phyloP scores from a whole-genome alignment of 2,329 filamentous ascomycete species.

The Endothia cerciana region DNA sequence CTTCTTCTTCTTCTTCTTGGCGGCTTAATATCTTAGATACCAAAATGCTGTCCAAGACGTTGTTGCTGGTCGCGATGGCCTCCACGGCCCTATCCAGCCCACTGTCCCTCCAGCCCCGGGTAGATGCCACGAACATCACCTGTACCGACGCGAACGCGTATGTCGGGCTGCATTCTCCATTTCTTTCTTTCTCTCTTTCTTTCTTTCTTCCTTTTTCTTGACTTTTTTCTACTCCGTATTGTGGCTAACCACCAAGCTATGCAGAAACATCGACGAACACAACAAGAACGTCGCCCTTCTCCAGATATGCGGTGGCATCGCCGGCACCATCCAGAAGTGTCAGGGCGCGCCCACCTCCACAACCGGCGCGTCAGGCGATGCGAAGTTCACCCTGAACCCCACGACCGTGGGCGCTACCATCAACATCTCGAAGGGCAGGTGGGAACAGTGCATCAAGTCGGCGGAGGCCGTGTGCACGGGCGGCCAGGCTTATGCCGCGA shows the following conservation, averaged over 20 bases:
- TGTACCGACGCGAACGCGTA: slow-evolving; percentile 21
- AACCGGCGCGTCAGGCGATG: slow-evolving; percentile 50
- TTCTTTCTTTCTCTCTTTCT: background rate
- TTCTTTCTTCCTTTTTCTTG: background rate
- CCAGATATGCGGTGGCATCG: slow-evolving; percentile 61
- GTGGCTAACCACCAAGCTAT: background rate
- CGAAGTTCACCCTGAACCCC: slow-evolving; percentile 51
- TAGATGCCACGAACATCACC: slow-evolving; percentile 14
- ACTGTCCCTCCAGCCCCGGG: slow-evolving; percentile 11
- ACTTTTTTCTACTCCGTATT: background rate
- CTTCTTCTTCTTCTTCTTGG: too few species aligned
- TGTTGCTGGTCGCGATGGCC: background rate
- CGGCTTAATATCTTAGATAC: background rate
- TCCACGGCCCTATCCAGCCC: slow-evolving; percentile 13
- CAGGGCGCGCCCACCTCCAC: slow-evolving; percentile 48
- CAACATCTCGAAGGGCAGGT: slow-evolving; percentile 56
- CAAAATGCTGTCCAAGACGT: slow-evolving; percentile 1
- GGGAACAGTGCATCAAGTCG: slow-evolving; percentile 58
- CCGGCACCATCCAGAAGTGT: slow-evolving; percentile 50
- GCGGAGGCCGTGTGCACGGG: slow-evolving; percentile 54
- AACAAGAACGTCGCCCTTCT: slow-evolving; percentile 64
- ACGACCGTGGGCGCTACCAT: slow-evolving; percentile 50
- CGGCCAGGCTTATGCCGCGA: slow-evolving; percentile 49
- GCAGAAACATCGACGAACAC: slow-evolving; percentile 49
- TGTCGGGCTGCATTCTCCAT: background rate